A percentile compares a stretch with the other conserved stretches of the same genome.
phyloP scores from a whole-genome alignment of 768 basidiomycete species.

The Guyanaporus albipodus region DNA sequence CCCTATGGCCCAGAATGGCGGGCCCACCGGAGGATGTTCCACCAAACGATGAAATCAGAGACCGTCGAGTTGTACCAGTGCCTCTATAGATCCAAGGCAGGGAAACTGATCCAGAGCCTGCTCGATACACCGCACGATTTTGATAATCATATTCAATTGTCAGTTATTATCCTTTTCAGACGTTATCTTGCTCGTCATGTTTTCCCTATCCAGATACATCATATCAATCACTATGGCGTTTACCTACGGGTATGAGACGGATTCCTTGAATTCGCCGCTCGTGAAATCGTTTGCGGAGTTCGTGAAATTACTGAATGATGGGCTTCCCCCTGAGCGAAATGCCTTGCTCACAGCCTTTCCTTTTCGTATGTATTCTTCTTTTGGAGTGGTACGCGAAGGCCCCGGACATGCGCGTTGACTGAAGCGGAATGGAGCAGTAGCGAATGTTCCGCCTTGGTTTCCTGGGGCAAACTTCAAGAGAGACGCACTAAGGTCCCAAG shows the following conservation, averaged over 20 bases:
- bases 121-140: conserved; percentile 23
- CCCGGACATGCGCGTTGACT: background rate
- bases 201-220: conserved; percentile 21
- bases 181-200: background rate
- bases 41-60: conserved; percentile 25
- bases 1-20: conserved; percentile 28
- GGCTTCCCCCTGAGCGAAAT: conserved; percentile 24
- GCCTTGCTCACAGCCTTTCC: conserved; percentile 29
- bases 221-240: conserved; percentile 30
- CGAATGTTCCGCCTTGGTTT: conserved; percentile 29
- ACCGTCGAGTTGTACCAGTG: conserved; percentile 15
- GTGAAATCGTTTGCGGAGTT: conserved; percentile 27
- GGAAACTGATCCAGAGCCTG: conserved; percentile 16
- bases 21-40: conserved; percentile 27
- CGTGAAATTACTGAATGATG: conserved; percentile 19
- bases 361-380: conserved; percentile 19
- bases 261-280: conserved; percentile 25
- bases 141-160: conserved; percentile 26
- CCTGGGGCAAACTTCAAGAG: conserved; percentile 29
- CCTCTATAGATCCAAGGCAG: conserved; percentile 23
- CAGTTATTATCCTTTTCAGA: background rate
- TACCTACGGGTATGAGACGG: conserved; percentile 29
- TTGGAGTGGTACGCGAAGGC: background rate
- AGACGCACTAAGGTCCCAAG: conserved; percentile 24
- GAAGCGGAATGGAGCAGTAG: conserved; percentile 15